Evolutionary conservation across 306 rosid species (phyloP).

Genomic region (Cucurbita moschata): DNA sequence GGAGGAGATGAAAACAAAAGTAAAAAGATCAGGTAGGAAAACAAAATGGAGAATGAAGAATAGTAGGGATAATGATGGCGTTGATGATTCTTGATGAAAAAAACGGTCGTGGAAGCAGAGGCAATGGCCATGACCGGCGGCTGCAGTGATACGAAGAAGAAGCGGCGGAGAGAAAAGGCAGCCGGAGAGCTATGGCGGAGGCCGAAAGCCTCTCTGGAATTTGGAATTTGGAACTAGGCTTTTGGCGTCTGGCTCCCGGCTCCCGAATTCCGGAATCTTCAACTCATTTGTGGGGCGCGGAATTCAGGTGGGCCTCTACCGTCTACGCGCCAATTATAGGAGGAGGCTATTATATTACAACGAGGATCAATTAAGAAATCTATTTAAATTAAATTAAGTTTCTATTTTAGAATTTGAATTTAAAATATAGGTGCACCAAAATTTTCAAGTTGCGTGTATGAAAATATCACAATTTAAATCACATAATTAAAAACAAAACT

Average conservation of each 20-base stretch:
- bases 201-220: neutral
- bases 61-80: neutral
- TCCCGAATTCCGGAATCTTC: neutral
- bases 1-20: conserved; percentile 17
- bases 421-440: too few species aligned
- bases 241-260: neutral
- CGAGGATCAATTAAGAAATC: too few species aligned
- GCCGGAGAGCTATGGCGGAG: conserved; percentile 1
- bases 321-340: neutral
- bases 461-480: too few species aligned
- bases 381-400: too few species aligned
- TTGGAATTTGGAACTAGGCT: neutral
- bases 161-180: neutral
- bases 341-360: neutral
- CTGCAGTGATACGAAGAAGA: neutral
- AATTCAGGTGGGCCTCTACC: neutral
- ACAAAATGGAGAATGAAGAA: neutral
- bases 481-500: too few species aligned
- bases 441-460: too few species aligned
- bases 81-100: neutral
- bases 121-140: conserved; percentile 2
- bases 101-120: neutral
- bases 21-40: conserved; percentile 13
- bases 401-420: too few species aligned
- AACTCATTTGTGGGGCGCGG: neutral